Base-by-base conservation (phyloP, 768 basidiomycete species). In the Leucosporidium yakuticum region DNA sequence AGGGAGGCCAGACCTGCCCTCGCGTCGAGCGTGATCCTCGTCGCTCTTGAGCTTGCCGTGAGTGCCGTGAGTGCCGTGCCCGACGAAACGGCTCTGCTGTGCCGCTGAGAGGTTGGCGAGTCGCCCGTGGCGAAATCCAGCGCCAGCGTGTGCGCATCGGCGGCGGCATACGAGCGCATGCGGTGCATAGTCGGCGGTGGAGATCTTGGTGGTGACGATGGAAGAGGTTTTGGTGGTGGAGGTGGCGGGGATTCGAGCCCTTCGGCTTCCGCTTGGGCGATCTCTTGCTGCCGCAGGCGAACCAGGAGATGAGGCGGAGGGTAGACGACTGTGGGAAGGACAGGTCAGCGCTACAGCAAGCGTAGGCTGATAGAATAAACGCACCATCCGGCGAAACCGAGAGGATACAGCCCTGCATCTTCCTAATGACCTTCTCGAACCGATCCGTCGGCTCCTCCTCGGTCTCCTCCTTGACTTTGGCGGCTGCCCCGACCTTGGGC, bases 391-490 rank as follows among this genome's bases (percentile, higher is more conserved):
- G 69, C 3, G 69, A 69, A 3, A 64, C 60, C 9, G 67, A 69
- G 6, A 74, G 57, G 4, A 69, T 34, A 50, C 62, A 68, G n/a
- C 23, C 6, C 20, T 68, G 63, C 27, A 74, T 63, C 19, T 69
- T 57, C 48, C 64, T 55, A 32, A 71, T 66, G 21, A 74, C 73
- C 32, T 68, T 68, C 62, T 74, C 63, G 65, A 74, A 74, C 1
- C 69, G 60, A 4, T 61, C 64, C 27, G 58, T 63, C 31, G 34
- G 54, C 51, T 62, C 56, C 34, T 61, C 55, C 19, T 60, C 54
- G 15, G 19, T 11, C 17, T 54, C 60, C 27, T 56, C 55, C 32
- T 49, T 49, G 39, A 15, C 2, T 15, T 44, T 44, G 39, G 14
- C 8, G 17, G 39, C 39, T 15, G 39, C 14, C 17, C 17, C 39